These are phyloP conservation scores for Rhypophila decipiens DNA, from an alignment of 495 filamentous ascomycete genomes.

Conservation along the genomic window DNA sequence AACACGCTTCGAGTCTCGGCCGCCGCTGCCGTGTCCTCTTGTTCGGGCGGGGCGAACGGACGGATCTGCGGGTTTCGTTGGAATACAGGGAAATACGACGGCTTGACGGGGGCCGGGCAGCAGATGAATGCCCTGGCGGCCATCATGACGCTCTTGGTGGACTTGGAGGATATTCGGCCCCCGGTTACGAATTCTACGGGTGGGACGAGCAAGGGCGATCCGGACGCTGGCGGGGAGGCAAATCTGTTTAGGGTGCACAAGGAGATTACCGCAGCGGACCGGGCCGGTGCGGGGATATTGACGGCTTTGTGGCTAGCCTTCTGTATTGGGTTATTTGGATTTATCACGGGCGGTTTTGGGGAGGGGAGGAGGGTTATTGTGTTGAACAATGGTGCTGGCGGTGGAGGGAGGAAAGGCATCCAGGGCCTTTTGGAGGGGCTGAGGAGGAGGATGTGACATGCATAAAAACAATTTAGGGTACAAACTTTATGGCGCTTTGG, in stretches of 20 bases:
- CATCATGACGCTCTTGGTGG: slow-evolving; percentile 40
- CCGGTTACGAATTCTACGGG: slow-evolving; percentile 48
- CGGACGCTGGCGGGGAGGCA: slow-evolving; percentile 46
- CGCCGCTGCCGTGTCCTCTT: slow-evolving; percentile 55
- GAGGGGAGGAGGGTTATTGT: background rate
- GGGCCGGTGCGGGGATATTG: slow-evolving; percentile 50
- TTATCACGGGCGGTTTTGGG: slow-evolving; percentile 13
- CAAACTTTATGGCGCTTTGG: too few species aligned
- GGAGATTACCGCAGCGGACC: slow-evolving; percentile 45
- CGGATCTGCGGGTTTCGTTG: slow-evolving; percentile 52
- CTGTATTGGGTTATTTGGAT: slow-evolving; percentile 19
- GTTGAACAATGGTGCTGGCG: background rate
- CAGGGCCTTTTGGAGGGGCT: background rate
- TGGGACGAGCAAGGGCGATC: slow-evolving; percentile 55
- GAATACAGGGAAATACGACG: slow-evolving; percentile 9
- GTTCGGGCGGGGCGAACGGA: slow-evolving; percentile 48
- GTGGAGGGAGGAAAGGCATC: background rate
- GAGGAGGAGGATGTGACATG: background rate
- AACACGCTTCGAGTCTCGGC: slow-evolving; percentile 53
- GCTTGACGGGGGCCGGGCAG: slow-evolving; percentile 44
- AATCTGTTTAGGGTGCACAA: slow-evolving; percentile 17
- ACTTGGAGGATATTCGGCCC: slow-evolving; percentile 3
- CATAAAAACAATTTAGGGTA: background rate
- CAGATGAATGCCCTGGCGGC: slow-evolving; percentile 52
- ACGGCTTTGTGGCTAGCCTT: slow-evolving; percentile 37